Evolutionary conservation across 148 eudicot genomes (phyloP).

Genomic region (Polygonum maritimum): DNA sequence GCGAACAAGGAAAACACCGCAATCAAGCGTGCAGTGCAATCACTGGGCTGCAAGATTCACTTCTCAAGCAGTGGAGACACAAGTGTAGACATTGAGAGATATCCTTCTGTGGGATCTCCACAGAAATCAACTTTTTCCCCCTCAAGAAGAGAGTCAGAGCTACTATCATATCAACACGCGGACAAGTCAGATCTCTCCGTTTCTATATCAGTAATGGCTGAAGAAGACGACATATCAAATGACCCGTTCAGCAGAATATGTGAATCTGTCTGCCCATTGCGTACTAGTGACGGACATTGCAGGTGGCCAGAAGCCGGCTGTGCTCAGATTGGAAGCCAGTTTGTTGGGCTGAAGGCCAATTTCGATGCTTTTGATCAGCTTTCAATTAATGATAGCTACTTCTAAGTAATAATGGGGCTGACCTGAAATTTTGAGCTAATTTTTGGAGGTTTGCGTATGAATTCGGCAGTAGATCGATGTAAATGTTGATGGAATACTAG

Average conservation of each 20-base stretch:
- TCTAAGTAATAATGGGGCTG: slow-evolving; percentile 21
- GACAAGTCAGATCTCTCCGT: slow-evolving; percentile 69
- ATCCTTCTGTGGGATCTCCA: slow-evolving; percentile 33
- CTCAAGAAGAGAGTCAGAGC: slow-evolving; percentile 32
- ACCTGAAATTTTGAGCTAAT: slow-evolving; percentile 14
- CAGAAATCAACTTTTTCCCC: slow-evolving; percentile 29
- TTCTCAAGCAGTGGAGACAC: slow-evolving; percentile 71
- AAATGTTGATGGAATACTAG: slow-evolving; percentile 8
- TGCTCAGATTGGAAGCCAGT: slow-evolving; percentile 83
- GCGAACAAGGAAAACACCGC: slow-evolving; percentile 68
- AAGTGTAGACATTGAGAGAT: slow-evolving; percentile 52
- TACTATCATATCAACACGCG: slow-evolving; percentile 17
- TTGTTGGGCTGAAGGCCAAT: slow-evolving; percentile 82
- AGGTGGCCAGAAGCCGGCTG: slow-evolving; percentile 93
- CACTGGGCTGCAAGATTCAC: slow-evolving; percentile 81
- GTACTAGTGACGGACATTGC: slow-evolving; percentile 67
- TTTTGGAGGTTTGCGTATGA: slow-evolving; percentile 7
- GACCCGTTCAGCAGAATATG: slow-evolving; percentile 52
- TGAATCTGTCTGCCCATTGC: slow-evolving; percentile 79
- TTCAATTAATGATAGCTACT: slow-evolving; percentile 83
- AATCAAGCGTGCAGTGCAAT: slow-evolving; percentile 78
- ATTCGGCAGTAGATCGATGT: background rate
- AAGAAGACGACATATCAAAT: slow-evolving; percentile 42
- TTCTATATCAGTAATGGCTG: slow-evolving; percentile 37
- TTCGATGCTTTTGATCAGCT: slow-evolving; percentile 92